These are phyloP conservation scores for Ascochyta rabiei DNA, from an alignment of 2,329 filamentous ascomycete species.

Conservation along the genomic window DNA sequence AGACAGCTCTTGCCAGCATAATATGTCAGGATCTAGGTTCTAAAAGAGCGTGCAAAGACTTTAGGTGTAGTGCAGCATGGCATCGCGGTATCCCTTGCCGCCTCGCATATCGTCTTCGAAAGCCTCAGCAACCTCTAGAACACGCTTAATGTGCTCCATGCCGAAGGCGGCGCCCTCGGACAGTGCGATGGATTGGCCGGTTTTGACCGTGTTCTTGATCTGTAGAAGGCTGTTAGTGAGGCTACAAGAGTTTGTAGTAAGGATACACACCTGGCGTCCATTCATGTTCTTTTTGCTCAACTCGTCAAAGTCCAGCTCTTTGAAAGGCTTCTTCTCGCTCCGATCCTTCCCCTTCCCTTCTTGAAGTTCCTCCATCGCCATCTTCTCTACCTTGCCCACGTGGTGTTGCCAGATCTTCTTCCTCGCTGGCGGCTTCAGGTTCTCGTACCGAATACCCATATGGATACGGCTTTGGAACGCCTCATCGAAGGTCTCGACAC, in stretches of 20 bases:
- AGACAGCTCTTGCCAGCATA: background rate
- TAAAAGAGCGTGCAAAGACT: too few species aligned
- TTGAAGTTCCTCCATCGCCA: constrained; percentile 50
- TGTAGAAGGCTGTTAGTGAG: constrained; percentile 48
- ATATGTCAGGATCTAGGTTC: background rate
- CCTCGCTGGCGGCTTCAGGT: constrained; percentile 73
- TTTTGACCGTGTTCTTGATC: constrained; percentile 89
- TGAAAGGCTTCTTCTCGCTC: constrained; percentile 57
- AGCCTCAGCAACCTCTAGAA: constrained; percentile 81
- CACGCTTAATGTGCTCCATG: constrained; percentile 80
- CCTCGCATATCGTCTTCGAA: constrained; percentile 86
- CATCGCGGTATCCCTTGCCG: constrained; percentile 78
- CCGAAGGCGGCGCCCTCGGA: constrained; percentile 73
- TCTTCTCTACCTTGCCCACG: constrained; percentile 69
- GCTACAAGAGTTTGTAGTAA: background rate
- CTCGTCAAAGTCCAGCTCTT: constrained; percentile 68
- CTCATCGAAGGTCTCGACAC: constrained; percentile 86
- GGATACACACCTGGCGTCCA: constrained; percentile 63
- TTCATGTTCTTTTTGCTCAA: constrained; percentile 73
- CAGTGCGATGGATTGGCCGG: constrained; percentile 80
- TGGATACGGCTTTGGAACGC: constrained; percentile 90
- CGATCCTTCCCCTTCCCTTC: constrained; percentile 53
- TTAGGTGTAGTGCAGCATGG: constrained; percentile 79
- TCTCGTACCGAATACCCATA: constrained; percentile 80
- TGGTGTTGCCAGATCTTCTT: constrained; percentile 85